A percentile compares a stretch with the other conserved stretches of the same genome.
Conservation (phyloP, 306 rosid species). For the Ormosia semicastrata region DNA sequence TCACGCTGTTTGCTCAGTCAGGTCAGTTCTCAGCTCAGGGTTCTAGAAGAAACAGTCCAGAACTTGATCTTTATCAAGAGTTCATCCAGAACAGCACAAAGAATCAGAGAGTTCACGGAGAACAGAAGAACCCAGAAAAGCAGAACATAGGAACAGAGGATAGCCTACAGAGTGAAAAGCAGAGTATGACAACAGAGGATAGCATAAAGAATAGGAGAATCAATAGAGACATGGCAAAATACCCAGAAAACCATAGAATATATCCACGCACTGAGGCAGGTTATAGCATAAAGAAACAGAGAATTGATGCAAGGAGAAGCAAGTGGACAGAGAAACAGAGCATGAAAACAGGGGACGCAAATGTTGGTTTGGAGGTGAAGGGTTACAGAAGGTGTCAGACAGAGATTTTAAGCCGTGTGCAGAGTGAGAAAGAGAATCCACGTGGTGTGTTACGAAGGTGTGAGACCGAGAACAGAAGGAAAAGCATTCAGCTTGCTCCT, state of each 20-base stretch:
- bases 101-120: background rate
- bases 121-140: background rate
- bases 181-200: background rate
- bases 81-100: conserved; percentile 42
- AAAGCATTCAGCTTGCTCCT: background rate
- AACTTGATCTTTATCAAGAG: conserved; percentile 52
- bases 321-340: conserved; percentile 1
- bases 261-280: background rate
- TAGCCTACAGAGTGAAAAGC: background rate
- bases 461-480: conserved; percentile 52
- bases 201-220: background rate
- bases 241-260: background rate
- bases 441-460: conserved; percentile 36
- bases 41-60: conserved; percentile 19
- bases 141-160: background rate
- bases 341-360: conserved; percentile 9
- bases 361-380: conserved; percentile 16
- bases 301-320: background rate
- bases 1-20: conserved; percentile 65
- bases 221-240: background rate
- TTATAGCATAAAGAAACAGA: background rate
- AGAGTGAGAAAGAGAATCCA: conserved; percentile 26
- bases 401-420: conserved; percentile 24
- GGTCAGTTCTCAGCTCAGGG: conserved; percentile 48
- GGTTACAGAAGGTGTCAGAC: conserved; percentile 47